Base-by-base conservation (phyloP, 192 early-diverging fungal genomes). In the Gorgonomyces haynaldii region DNA sequence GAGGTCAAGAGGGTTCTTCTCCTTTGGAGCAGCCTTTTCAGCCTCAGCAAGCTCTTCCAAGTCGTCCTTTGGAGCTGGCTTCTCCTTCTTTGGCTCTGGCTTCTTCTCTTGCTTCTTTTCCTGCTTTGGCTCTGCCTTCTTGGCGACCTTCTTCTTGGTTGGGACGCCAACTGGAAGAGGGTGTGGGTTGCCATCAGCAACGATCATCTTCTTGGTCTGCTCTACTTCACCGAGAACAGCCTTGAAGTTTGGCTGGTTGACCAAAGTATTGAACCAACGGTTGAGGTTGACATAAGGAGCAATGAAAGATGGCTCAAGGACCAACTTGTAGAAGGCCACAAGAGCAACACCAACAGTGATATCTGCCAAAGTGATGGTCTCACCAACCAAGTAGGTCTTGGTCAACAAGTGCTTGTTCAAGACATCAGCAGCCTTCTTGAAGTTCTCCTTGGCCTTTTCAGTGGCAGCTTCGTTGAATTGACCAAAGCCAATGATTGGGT, bases 351-450 rank as follows among this genome's bases (percentile, higher is more conserved):
- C 78, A 32, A 90, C 56, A 42, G 72, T 52, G 56, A 95, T 81
- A 66, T 96, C 93, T 45, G 93, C 93, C 23, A 90, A 62, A 54
- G 93, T 93, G 57, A 96, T 63, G 54, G 69, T 71, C 71, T 96
- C 93, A 50, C 88, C 93, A 46, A 95, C 89, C 51, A 96, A 71
- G 83, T 79, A 96, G 59, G 93, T 96, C 67, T 80, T 77, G 76
- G 68, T 70, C 42, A 82, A 50, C 17, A 96, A 73, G 57, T 89
- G 67, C 31, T 78, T 74, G 78, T 96, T 81, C 26, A 96, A 69
- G 20, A 67, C 77, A 45, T 45, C 58, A 29, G 93, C 61, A 44
- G 80, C 65, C 34, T 69, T 64, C 67, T 72, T 66, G 52, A 73
- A 15, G 34, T 79, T 68, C 64, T 85, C 73, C 51, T 79, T 81